phyloP scores from a whole-genome alignment of 2,329 filamentous ascomycete species.

The Huntiella bhutanensis region DNA sequence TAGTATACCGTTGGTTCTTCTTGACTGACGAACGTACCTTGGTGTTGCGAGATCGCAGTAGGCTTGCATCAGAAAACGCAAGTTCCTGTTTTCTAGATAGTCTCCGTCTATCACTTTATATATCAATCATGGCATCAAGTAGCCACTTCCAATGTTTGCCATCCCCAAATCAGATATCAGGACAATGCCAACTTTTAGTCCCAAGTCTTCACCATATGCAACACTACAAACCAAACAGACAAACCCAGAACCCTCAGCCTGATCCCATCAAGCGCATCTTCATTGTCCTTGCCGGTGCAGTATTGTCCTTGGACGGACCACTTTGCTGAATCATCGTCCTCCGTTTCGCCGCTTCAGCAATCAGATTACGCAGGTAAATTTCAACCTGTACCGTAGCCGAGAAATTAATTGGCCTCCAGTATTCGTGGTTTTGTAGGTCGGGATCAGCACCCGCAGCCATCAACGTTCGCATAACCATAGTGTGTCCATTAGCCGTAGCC shows the following conservation, averaged over 20 bases:
- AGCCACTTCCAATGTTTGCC: too few species aligned
- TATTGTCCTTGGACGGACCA: constrained; percentile 21
- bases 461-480: constrained; percentile 58
- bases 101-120: too few species aligned
- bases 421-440: constrained; percentile 51
- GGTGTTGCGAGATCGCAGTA: too few species aligned
- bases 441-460: constrained; percentile 63
- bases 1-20: too few species aligned
- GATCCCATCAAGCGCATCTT: constrained; percentile 24
- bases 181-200: too few species aligned
- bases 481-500: constrained; percentile 62
- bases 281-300: constrained; percentile 21
- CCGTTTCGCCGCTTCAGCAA: constrained; percentile 46
- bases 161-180: too few species aligned
- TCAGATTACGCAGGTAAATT: constrained; percentile 62
- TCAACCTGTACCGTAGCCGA: constrained; percentile 67
- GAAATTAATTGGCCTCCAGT: constrained; percentile 71
- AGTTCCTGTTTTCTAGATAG: too few species aligned
- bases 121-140: too few species aligned
- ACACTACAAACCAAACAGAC: too few species aligned
- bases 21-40: too few species aligned
- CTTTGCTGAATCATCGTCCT: constrained; percentile 23
- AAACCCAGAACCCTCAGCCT: neutral
- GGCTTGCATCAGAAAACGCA: too few species aligned
- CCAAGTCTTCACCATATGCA: too few species aligned